A percentile compares a stretch with the other conserved stretches of the same genome.
phyloP scores from a whole-genome alignment of 1,284 basidiomycete genomes.

The Fomitopsis pinicola region DNA sequence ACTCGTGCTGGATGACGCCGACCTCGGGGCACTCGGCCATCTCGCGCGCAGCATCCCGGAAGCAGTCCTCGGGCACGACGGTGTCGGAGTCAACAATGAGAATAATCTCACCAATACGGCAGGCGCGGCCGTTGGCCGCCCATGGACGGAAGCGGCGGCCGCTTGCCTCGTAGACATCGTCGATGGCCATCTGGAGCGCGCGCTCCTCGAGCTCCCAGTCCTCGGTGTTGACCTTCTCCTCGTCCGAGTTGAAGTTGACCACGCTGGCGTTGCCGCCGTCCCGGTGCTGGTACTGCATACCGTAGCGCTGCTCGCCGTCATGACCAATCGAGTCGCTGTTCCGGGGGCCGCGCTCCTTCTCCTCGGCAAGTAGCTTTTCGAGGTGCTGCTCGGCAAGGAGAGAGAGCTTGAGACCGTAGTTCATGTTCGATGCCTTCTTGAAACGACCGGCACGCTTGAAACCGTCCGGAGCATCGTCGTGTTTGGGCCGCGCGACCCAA shows the following conservation, averaged over 20 bases:
- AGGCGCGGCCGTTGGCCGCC: conserved; percentile 38
- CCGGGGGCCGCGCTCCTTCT: conserved; percentile 19
- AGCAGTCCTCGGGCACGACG: conserved; percentile 54
- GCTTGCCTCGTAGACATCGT: conserved; percentile 38
- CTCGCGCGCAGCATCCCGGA: conserved; percentile 53
- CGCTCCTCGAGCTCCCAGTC: conserved; percentile 34
- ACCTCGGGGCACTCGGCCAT: conserved; percentile 48
- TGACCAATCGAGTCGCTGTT: conserved; percentile 8
- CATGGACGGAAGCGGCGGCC: conserved; percentile 34
- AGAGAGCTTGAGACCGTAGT: conserved; percentile 73
- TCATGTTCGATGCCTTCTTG: conserved; percentile 91
- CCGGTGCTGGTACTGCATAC: conserved; percentile 32
- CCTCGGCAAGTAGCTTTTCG: conserved; percentile 34
- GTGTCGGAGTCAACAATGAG: conserved; percentile 53
- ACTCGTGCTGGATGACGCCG: conserved; percentile 49
- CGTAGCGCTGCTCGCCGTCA: conserved; percentile 23
- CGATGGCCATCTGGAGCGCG: conserved; percentile 36
- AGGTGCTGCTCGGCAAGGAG: conserved; percentile 75
- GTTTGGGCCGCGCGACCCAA: conserved; percentile 77
- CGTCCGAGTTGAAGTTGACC: conserved; percentile 13
- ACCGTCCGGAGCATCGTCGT: conserved; percentile 53
- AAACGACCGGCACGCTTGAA: conserved; percentile 85
- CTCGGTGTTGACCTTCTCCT: conserved; percentile 5
- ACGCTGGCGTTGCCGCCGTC: conserved; percentile 27
- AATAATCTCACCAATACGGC: conserved; percentile 40